Evolutionary conservation across 2,329 filamentous ascomycete genomes (phyloP).

Genomic region (Fusarium sp.): DNA sequence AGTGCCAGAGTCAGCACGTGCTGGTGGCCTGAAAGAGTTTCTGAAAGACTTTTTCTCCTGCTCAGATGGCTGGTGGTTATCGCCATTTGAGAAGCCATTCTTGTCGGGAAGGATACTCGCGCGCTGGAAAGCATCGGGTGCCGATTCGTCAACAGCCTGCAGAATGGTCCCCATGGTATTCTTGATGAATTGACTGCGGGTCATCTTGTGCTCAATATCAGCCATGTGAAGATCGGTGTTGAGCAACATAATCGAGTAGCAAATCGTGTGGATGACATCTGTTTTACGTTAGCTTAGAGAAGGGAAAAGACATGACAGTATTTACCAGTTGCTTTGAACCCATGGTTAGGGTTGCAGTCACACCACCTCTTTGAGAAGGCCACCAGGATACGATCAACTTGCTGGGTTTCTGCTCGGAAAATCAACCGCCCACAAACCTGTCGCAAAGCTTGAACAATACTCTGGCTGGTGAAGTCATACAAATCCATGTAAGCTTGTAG

Average conservation of each 20-base stretch:
- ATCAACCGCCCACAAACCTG: slow-evolving; percentile 84
- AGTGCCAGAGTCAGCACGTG: slow-evolving; percentile 58
- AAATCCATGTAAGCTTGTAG: slow-evolving; percentile 88
- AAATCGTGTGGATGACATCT: slow-evolving; percentile 97
- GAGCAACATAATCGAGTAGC: slow-evolving; percentile 92
- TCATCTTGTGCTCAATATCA: slow-evolving; percentile 98
- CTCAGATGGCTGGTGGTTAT: slow-evolving; percentile 54
- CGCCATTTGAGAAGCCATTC: slow-evolving; percentile 49
- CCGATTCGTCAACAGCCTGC: slow-evolving; percentile 79
- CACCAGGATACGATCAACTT: slow-evolving; percentile 93
- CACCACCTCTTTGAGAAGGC: slow-evolving; percentile 93
- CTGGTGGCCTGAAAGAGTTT: slow-evolving; percentile 64
- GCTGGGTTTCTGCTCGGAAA: slow-evolving; percentile 92
- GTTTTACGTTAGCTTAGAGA: slow-evolving; percentile 49
- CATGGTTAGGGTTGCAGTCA: slow-evolving; percentile 90
- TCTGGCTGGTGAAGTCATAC: slow-evolving; percentile 86
- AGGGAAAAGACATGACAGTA: slow-evolving; percentile 15
- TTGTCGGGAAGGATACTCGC: slow-evolving; percentile 66
- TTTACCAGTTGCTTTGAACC: slow-evolving; percentile 88
- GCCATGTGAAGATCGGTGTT: slow-evolving; percentile 97
- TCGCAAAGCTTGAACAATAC: slow-evolving; percentile 82
- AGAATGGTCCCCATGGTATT: slow-evolving; percentile 94
- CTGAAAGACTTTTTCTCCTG: slow-evolving; percentile 57
- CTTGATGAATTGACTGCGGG: slow-evolving; percentile 90
- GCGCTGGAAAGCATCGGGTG: slow-evolving; percentile 73